Evolutionary conservation across 2,329 filamentous ascomycete species (phyloP).

Genomic region (Fusarium ramigenum): DNA sequence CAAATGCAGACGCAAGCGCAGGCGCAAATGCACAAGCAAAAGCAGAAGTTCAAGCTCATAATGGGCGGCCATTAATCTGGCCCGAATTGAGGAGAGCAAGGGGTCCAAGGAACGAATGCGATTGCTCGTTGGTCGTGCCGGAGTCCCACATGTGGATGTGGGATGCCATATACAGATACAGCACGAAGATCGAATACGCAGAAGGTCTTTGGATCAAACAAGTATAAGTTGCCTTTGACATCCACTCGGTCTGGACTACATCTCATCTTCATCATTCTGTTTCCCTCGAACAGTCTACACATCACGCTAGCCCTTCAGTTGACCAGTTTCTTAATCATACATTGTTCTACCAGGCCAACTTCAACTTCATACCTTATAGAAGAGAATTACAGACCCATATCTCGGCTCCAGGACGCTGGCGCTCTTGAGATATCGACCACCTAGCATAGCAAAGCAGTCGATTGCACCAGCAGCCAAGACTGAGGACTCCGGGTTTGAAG

Average conservation of each 20-base stretch:
- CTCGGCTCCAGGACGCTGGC: neutral
- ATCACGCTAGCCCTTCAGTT: neutral
- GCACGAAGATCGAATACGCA: constrained; percentile 30
- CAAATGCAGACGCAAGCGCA: constrained; percentile 17
- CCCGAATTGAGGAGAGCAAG: constrained; percentile 23
- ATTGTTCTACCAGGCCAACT: neutral
- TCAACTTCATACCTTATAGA: neutral
- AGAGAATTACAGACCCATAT: neutral
- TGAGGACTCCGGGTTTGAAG: neutral
- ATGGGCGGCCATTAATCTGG: constrained; percentile 31
- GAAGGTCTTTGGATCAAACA: constrained; percentile 30
- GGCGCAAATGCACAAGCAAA: constrained; percentile 11
- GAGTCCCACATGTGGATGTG: constrained; percentile 46
- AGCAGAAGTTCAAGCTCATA: constrained; percentile 40
- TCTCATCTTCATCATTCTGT: constrained; percentile 21
- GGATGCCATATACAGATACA: constrained; percentile 43
- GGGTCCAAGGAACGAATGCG: constrained; percentile 28
- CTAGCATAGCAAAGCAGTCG: neutral
- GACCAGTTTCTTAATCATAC: neutral
- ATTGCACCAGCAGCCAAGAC: neutral
- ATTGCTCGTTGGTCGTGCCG: constrained; percentile 44
- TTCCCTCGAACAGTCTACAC: neutral
- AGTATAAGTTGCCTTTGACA: constrained; percentile 53
- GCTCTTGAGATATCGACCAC: neutral
- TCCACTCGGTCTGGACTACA: constrained; percentile 38